A percentile compares a stretch with the other conserved stretches of the same genome.
These are phyloP conservation scores for Phaeolepiota aurea DNA, from an alignment of 768 basidiomycete genomes.

Conservation along the genomic window DNA sequence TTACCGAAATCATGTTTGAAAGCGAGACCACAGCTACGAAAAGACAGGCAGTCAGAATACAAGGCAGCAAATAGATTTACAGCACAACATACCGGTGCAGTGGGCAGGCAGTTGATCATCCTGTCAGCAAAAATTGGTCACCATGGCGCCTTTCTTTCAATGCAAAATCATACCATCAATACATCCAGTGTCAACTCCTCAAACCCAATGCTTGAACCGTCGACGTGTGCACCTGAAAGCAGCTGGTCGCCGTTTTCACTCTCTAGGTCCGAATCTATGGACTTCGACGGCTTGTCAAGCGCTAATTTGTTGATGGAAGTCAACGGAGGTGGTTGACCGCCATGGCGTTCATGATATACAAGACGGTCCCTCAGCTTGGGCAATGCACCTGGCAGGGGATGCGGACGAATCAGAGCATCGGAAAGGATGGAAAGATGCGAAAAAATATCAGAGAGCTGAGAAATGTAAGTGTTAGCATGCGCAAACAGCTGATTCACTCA, in stretches of 20 bases:
- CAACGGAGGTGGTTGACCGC: constrained; percentile 6
- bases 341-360: constrained; percentile 30
- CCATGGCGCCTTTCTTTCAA: background rate
- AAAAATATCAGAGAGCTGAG: constrained; percentile 34
- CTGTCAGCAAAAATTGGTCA: constrained; percentile 10
- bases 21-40: constrained; percentile 33
- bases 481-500: constrained; percentile 11
- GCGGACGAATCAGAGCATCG: constrained; percentile 23
- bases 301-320: background rate
- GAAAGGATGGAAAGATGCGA: constrained; percentile 30
- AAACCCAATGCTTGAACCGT: constrained; percentile 33
- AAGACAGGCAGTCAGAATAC: no score
- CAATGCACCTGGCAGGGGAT: constrained; percentile 27
- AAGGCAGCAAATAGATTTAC: no score
- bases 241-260: constrained; percentile 5
- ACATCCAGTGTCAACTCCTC: constrained; percentile 29
- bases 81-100: constrained; percentile 25
- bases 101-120: constrained; percentile 35
- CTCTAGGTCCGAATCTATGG: background rate
- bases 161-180: constrained; percentile 21
- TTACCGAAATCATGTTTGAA: constrained; percentile 28
- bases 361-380: constrained; percentile 33
- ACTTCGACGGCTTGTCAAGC: background rate
- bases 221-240: constrained; percentile 19
- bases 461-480: background rate